These are phyloP conservation scores for Yamadazyma philogaea DNA, from an alignment of 805 yeast species.

Conservation along the genomic window DNA sequence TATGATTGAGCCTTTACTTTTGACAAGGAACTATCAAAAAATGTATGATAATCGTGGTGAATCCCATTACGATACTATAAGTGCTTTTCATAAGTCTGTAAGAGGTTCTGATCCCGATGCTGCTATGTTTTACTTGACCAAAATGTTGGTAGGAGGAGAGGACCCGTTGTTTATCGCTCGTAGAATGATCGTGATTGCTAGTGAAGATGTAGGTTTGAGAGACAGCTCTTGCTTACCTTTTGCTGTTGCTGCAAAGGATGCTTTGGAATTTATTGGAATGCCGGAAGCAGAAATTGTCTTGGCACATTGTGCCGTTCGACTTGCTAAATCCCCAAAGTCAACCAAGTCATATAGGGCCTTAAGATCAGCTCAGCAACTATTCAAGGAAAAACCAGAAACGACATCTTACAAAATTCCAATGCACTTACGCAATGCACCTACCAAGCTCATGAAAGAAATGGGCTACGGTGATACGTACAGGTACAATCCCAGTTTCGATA, in stretches of 20 bases:
- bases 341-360: slow-evolving; percentile 84
- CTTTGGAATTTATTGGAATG: slow-evolving; percentile 86
- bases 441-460: slow-evolving; percentile 79
- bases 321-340: slow-evolving; percentile 82
- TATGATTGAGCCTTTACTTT: slow-evolving; percentile 40
- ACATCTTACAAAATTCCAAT: slow-evolving; percentile 67
- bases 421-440: slow-evolving; percentile 94
- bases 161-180: slow-evolving; percentile 87
- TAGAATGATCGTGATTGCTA: slow-evolving; percentile 90
- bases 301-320: slow-evolving; percentile 90
- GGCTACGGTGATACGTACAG: slow-evolving; percentile 85
- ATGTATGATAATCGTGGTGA: slow-evolving; percentile 87
- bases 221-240: slow-evolving; percentile 85
- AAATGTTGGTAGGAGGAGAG: slow-evolving; percentile 93
- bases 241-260: slow-evolving; percentile 80
- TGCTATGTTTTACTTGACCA: slow-evolving; percentile 76
- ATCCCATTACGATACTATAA: slow-evolving; percentile 89
- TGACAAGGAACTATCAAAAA: slow-evolving; percentile 45
- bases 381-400: slow-evolving; percentile 56
- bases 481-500: slow-evolving; percentile 76
- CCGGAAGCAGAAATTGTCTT: slow-evolving; percentile 90
- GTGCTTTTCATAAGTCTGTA: slow-evolving; percentile 91
- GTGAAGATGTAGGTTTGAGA: slow-evolving; percentile 87
- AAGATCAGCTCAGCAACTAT: slow-evolving; percentile 56
- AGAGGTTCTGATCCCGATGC: slow-evolving; percentile 92